These are phyloP conservation scores for Anisodus acutangulus DNA, from an alignment of 257 asterid genomes.

Conservation along the genomic window DNA sequence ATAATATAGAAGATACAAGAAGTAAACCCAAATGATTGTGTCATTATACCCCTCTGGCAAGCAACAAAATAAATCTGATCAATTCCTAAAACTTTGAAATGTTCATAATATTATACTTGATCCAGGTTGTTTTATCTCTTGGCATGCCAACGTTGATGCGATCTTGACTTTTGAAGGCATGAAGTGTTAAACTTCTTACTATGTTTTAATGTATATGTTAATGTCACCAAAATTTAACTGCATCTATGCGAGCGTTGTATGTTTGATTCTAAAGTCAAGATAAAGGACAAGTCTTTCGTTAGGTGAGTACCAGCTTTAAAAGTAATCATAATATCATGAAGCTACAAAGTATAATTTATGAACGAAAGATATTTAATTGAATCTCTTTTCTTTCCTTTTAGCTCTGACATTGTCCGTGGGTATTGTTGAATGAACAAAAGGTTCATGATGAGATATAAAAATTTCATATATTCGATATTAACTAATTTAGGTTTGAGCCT, in stretches of 20 bases:
- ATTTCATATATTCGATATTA: not conserved
- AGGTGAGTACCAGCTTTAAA: not conserved
- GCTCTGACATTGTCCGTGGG: not conserved
- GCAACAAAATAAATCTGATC: not conserved
- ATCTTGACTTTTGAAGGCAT: not conserved
- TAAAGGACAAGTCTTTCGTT: not conserved
- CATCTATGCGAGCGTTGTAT: not conserved
- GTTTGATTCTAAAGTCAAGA: not conserved
- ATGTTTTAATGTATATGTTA: not conserved
- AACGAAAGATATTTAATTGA: not conserved
- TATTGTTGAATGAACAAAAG: not conserved
- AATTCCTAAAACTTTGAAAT: not conserved
- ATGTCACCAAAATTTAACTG: not conserved
- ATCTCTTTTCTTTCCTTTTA: not conserved
- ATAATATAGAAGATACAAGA: constrained; percentile 28
- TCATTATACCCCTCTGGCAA: not conserved
- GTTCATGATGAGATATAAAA: too few relatives aligned
- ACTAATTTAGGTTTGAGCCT: not conserved
- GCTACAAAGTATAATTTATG: not conserved
- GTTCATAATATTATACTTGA: not conserved
- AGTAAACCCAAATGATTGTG: not conserved
- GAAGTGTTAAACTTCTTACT: not conserved
- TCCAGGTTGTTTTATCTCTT: constrained; percentile 23
- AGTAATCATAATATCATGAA: not conserved
- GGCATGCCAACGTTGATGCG: not conserved